Evolutionary conservation across 2,329 filamentous ascomycete genomes (phyloP), one percentile per base, ranked within the genome.

Genomic region (Aureobasidium lini): DNA sequence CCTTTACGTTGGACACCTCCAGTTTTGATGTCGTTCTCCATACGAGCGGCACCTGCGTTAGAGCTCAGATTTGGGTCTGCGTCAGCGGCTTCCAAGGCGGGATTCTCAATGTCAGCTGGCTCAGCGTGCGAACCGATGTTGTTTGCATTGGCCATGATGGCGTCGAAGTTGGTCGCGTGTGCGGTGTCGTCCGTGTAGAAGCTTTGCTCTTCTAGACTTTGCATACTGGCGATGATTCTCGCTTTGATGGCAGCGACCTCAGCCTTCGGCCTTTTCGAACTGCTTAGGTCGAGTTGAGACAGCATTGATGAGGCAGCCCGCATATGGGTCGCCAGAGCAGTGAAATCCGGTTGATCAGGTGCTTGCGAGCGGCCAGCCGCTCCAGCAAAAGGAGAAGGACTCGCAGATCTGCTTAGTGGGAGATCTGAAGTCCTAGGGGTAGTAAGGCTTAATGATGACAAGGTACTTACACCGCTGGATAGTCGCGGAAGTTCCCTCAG

Each of bases 211-310:
- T 94, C 89, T 8, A 94, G 75, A 64, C 82, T 90, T 71, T 94
- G 89, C 90, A 94, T 94, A 71, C 89, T 93, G 2, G 89, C 89
- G 66, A 94, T 94, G 64, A 94, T 94, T 73, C 90, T 91, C 42
- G 88, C 85, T 65, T 90, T 82, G 70, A 94, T 94, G 7, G 89
- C 87, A 16, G 88, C 89, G 4, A 94, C 89, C 72, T 94, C 89
- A 32, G 85, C 84, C 68, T 83, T 88, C 1, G 89, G 89, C 36
- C 89, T 80, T 73, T 93, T 94, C 31, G 88, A 87, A 64, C 87
- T 87, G 23, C 88, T 93, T 1, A 87, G 83, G 61, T 94, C 89
- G 9, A 94, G 79, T 67, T 94, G 89, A 13, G 89, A 88, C 44
- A 94, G 77, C 89, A 94, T 94, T 71, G 92, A 88, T 13, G 89